These are phyloP conservation scores for Vanilla planifolia DNA, from an alignment of 106 monocot genomes.

Conservation along the genomic window DNA sequence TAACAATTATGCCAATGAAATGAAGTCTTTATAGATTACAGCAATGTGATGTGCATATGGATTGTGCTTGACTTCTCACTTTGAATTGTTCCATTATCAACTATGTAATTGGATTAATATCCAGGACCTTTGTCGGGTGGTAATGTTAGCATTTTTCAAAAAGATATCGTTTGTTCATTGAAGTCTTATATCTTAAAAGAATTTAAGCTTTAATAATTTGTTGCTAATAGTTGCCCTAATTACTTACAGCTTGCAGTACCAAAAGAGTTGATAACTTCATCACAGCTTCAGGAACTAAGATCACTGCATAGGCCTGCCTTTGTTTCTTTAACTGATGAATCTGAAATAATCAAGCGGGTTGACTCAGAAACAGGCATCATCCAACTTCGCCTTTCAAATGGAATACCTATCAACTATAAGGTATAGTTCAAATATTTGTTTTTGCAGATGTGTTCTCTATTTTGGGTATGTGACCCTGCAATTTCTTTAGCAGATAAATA, in stretches of 20 bases:
- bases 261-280: slow-evolving; percentile 68
- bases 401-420: slow-evolving; percentile 97
- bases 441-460: too few species aligned
- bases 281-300: slow-evolving; percentile 57
- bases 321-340: slow-evolving; percentile 37
- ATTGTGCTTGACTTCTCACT: too few species aligned
- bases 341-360: slow-evolving; percentile 42
- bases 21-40: too few species aligned
- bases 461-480: background rate
- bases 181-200: too few species aligned
- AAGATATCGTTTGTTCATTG: too few species aligned
- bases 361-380: slow-evolving; percentile 84
- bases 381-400: slow-evolving; percentile 87
- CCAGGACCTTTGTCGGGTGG: too few species aligned
- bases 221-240: slow-evolving; percentile 9
- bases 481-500: background rate
- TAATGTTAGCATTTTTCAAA: too few species aligned
- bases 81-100: too few species aligned
- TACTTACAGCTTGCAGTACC: slow-evolving; percentile 80
- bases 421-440: too few species aligned
- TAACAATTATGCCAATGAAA: too few species aligned
- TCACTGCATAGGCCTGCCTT: slow-evolving; percentile 53
- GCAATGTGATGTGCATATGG: too few species aligned
- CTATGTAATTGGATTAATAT: too few species aligned
- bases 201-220: slow-evolving; percentile 2